A percentile compares a stretch with the other conserved stretches of the same genome.
phyloP scores from a whole-genome alignment of 2,329 filamentous ascomycete genomes.

The Keithomyces neogunnii region DNA sequence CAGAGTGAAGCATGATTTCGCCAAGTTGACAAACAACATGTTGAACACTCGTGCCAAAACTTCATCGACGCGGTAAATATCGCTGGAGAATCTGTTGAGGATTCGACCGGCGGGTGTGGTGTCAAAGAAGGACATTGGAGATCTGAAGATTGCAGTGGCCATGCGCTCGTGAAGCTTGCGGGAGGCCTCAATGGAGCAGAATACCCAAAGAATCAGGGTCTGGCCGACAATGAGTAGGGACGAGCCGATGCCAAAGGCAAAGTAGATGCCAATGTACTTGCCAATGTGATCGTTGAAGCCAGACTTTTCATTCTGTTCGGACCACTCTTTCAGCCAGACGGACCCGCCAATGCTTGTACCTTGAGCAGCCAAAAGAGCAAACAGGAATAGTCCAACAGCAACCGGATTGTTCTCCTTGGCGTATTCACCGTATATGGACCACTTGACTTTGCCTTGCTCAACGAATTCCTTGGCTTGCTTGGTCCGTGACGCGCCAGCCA shows the following conservation, averaged over 20 bases:
- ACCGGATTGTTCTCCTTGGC: slow-evolving; percentile 86
- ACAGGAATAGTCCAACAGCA: slow-evolving; percentile 73
- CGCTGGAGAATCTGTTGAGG: slow-evolving; percentile 86
- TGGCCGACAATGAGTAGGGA: slow-evolving; percentile 80
- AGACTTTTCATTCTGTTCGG: slow-evolving; percentile 63
- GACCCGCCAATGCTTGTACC: slow-evolving; percentile 74
- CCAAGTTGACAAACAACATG: slow-evolving; percentile 79
- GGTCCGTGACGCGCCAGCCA: slow-evolving; percentile 61
- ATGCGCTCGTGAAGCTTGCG: slow-evolving; percentile 95
- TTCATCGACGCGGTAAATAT: slow-evolving; percentile 80
- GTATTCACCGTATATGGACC: slow-evolving; percentile 86
- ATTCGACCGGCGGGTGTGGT: slow-evolving; percentile 95
- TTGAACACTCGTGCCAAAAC: slow-evolving; percentile 95
- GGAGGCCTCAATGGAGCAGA: slow-evolving; percentile 98
- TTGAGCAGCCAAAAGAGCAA: slow-evolving; percentile 72
- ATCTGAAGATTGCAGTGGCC: slow-evolving; percentile 94
- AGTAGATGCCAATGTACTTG: slow-evolving; percentile 92
- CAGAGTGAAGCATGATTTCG: slow-evolving; percentile 73
- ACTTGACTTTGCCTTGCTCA: slow-evolving; percentile 97
- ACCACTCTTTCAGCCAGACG: slow-evolving; percentile 92
- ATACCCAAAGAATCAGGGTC: slow-evolving; percentile 95
- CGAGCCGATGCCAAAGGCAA: slow-evolving; percentile 84
- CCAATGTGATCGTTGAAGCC: slow-evolving; percentile 68
- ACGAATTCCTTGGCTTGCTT: slow-evolving; percentile 80
- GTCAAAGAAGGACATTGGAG: slow-evolving; percentile 98